phyloP scores from a whole-genome alignment of 139 green algal species.

The Bryopsis sp. region DNA sequence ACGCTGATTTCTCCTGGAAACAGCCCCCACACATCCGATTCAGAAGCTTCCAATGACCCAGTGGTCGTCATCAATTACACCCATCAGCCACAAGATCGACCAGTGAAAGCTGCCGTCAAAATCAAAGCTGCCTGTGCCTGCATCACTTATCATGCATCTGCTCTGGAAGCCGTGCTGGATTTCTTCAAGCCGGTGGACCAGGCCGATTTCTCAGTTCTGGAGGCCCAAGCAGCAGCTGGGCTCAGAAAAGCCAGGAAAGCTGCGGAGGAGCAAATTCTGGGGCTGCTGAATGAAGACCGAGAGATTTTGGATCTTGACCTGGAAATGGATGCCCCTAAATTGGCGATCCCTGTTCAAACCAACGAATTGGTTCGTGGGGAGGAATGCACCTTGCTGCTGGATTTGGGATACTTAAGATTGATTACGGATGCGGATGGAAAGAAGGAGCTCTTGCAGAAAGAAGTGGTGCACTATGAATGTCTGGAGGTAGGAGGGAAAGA shows the following conservation, averaged over 20 bases:
- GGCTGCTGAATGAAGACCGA: not conserved
- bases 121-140: constrained; percentile 63
- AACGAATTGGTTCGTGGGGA: constrained; percentile 69
- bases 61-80: constrained; percentile 11
- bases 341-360: constrained; percentile 2
- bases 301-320: constrained; percentile 14
- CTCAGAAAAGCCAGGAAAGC: constrained; percentile 33
- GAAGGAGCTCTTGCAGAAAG: too few relatives aligned
- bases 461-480: too few relatives aligned
- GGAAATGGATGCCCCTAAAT: constrained; percentile 4
- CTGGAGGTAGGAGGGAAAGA: too few relatives aligned
- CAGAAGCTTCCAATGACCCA: too few relatives aligned
- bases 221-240: constrained; percentile 35
- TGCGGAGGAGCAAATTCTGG: not conserved
- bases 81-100: constrained; percentile 37
- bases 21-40: too few relatives aligned
- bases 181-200: constrained; percentile 64
- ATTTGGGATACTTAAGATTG: constrained; percentile 17
- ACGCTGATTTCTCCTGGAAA: too few relatives aligned
- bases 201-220: constrained; percentile 36
- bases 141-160: constrained; percentile 59
- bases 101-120: constrained; percentile 31
- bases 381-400: constrained; percentile 14
- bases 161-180: constrained; percentile 40
- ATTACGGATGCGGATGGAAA: not conserved